Base-by-base conservation (phyloP, 2,329 filamentous ascomycete species). In the Apiospora malaysiana region DNA sequence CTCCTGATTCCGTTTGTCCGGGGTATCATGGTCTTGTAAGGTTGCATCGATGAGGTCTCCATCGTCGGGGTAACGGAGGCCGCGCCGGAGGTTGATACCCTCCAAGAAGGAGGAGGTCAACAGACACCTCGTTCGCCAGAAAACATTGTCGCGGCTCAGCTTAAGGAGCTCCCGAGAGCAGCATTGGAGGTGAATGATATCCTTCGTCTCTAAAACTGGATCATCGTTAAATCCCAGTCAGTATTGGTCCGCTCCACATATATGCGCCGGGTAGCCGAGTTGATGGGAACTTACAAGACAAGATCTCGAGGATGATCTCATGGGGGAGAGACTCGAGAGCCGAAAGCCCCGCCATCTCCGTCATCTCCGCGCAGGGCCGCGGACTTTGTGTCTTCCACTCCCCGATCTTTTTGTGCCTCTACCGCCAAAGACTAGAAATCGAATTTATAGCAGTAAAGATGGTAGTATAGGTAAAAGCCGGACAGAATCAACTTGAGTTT, bases 51-150 rank as follows among this genome's bases (percentile, higher is more conserved):
- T 40, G 71, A 68, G 23, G 73, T 68, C 37, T 68, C 56, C 66
- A 42, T 72, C 76, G 68, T 45, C 42, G 16, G 79, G 70, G 69
- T 76, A 77, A 51, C 85, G 80, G 0, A 83, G 81, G 42, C 85
- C 79, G 77, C 86, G 84, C 21, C 88, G 86, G 32, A 93, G 86
- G n/a, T 85, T 75, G 10, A 78, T 74, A 6, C 73, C 83, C 43
- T 89, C 86, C 76, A 92, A 88, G 79, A 91, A 91, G 45, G 85
- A 79, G 21, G 93, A 95, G 71, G 90, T 84, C 46, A 91, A 86
- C 79, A 96, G 94, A 79, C 92, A 95, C 78, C 91, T 86, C 3
- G 86, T 82, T 73, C 92, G 92, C 95, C 95, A 98, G 46, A 95
- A 84, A 49, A 85, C 87, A 76, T 92, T 88, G 78, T 97, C 94